A percentile compares a stretch with the other conserved stretches of the same genome.
Conservation (phyloP, 2,329 filamentous ascomycete species). For the Alternaria dauci region DNA sequence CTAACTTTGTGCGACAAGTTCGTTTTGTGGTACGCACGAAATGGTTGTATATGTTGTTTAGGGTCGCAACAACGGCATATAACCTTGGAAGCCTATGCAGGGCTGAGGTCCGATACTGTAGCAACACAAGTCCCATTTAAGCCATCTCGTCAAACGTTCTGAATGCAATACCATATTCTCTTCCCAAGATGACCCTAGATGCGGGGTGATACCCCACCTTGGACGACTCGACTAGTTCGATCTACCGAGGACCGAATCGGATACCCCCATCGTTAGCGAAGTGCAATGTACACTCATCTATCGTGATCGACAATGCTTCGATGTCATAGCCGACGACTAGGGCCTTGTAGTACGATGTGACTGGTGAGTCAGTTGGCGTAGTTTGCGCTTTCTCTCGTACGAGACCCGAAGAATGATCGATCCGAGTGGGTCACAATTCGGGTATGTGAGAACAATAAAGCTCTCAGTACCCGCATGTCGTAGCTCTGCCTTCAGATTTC, state of each 20-base stretch:
- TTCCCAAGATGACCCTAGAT: not conserved
- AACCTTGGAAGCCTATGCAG: not conserved
- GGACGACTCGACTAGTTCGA: constrained; percentile 33
- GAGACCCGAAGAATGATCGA: not conserved
- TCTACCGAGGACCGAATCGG: constrained; percentile 30
- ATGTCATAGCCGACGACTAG: not conserved
- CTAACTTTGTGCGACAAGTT: not conserved
- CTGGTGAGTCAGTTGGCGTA: not conserved
- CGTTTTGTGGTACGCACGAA: not conserved
- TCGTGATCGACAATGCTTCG: constrained; percentile 2
- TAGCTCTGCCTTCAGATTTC: not conserved
- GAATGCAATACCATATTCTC: not conserved
- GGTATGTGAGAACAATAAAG: not conserved
- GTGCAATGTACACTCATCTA: constrained; percentile 1
- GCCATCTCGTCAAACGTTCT: not conserved
- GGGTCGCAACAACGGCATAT: not conserved
- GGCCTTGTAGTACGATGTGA: not conserved
- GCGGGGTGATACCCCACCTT: constrained; percentile 4
- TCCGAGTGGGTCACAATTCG: not conserved
- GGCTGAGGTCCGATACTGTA: not conserved
- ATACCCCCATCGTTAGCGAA: not conserved
- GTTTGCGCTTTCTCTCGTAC: not conserved
- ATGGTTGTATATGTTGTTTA: not conserved
- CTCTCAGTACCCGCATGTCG: not conserved
- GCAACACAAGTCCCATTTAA: not conserved